Evolutionary conservation across 139 green algal species (phyloP), one percentile per base, ranked within the genome.

Genomic region (Tetradesmus lagerheimii): DNA sequence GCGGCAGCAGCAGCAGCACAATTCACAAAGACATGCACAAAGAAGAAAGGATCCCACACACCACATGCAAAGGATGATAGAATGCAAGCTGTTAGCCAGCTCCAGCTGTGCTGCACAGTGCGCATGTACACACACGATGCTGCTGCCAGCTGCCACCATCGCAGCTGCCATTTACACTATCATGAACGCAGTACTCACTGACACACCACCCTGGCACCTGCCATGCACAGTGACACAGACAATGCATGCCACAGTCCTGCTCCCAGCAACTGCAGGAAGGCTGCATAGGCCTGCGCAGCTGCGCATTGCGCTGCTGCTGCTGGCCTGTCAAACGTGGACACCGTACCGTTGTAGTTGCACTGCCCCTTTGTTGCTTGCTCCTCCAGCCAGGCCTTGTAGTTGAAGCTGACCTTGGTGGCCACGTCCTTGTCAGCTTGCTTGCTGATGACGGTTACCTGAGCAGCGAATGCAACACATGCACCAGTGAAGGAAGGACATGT

Each of bases 361-460:
- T 31, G 39, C 1, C 45, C 57, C 11, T 14, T 75, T 37, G 31
- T 47, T 47, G 62, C 31, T 29, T 89, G 38, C 66, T 80, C 20
- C 39, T 64, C 18, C 64, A 81, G 37, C 84, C 84, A 89, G 4
- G 41, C 39, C 31, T 38, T 25, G 66, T 89, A 89, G 38, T 89
- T 31, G 20, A 80, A 43, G 15, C 34, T 18, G 4, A 89, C 20
- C 9, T 62, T 89, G 62, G 76, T 45, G 41, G 23, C 37, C 4
- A 37, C 9, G 11, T 39, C 31, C 37, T 9, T 41, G 80, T n/a
- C 38, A 53, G 78, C 38, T 1, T 25, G 20, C 80, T 75, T 75
- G 27, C 45, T 86, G 18, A 34, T 43, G 31, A 37, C 75, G 12
- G 39, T 34, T 1, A 83, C 37, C 76, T 57, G 76, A 3, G 37